Evolutionary conservation across 1,139 yeast species (phyloP), one percentile per base, ranked within the genome.

Genomic region (Saccharomycopsis crataegensis): DNA sequence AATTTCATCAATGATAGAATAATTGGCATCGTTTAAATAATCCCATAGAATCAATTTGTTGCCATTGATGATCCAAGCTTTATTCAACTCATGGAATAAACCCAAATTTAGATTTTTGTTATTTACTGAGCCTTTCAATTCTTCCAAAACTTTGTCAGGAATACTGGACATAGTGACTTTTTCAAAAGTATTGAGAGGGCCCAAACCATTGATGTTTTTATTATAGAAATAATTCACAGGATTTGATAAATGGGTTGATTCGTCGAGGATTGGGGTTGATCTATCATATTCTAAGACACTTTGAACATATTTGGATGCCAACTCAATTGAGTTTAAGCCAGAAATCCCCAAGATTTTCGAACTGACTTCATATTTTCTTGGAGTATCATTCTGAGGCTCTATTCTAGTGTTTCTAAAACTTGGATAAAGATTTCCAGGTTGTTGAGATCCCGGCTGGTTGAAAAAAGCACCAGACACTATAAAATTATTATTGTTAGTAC

Each of bases 31-130:
- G 50, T 82, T 80, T 58, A 72, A 73, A 65, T 80, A 84, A 64
- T 86, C 83, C 99, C 99, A 93, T 42, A 94, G 76, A 43, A 86
- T 79, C 62, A 94, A 74, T 62, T 85, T 82, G 64, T 86, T 86
- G 66, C 90, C 98, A 43, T 85, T 82, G 2, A 88, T 82, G 48
- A 91, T 78, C 98, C 98, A 93, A 8, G 93, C 83, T 58, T 96
- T 79, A 58, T 83, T 81, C 44, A 93, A 78, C 57, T 86, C 91
- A 0, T 93, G 80, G 61, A 93, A 84, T 49, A 91, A 70, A 8
- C 99, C 99, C 80, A 88, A 83, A 58, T 83, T 83, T 37, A 91
- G 81, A 48, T 74, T 77, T 56, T 82, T 77, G 62, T 84, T 83
- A 12, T 90, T 79, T 51, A 81, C 77, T 43, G 69, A 61, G 5